These are phyloP conservation scores for Hypoxylon crocopeplum DNA, from an alignment of 495 filamentous ascomycete genomes.

Conservation along the genomic window DNA sequence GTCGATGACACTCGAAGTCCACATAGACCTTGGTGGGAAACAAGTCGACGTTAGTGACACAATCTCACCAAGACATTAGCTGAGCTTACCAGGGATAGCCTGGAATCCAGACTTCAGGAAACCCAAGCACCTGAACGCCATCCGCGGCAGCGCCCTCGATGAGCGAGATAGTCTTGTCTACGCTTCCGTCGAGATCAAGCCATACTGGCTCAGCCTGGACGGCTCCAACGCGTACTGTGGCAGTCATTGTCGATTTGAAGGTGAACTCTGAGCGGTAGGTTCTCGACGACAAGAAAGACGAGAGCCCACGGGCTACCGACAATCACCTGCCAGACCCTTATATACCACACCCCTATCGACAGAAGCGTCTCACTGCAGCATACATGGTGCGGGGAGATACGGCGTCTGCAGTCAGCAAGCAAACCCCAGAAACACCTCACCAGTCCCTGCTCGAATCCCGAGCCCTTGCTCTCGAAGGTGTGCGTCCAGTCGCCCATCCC, in stretches of 20 bases:
- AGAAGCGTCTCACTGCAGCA: constrained; percentile 35
- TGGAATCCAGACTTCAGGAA: constrained; percentile 63
- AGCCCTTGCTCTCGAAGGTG: background rate
- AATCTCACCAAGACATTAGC: constrained; percentile 34
- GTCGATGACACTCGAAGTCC: constrained; percentile 43
- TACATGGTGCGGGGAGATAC: constrained; percentile 34
- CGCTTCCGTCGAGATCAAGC: constrained; percentile 57
- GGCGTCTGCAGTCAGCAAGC: constrained; percentile 39
- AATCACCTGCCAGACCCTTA: constrained; percentile 20
- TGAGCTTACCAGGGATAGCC: constrained; percentile 64
- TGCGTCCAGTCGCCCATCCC: background rate
- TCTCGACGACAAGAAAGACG: background rate
- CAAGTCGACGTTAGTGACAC: constrained; percentile 35
- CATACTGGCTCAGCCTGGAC: constrained; percentile 62
- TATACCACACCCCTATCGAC: constrained; percentile 17
- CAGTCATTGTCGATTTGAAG: constrained; percentile 27
- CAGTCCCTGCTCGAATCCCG: constrained; percentile 30
- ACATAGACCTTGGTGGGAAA: constrained; percentile 41
- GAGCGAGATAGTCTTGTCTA: constrained; percentile 59
- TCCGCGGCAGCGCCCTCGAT: constrained; percentile 59
- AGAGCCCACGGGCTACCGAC: constrained; percentile 3
- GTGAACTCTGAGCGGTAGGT: background rate
- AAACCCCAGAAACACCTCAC: constrained; percentile 30
- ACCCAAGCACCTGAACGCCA: constrained; percentile 59
- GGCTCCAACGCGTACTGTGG: constrained; percentile 49